These are phyloP conservation scores for Vigna mungo DNA, from an alignment of 306 rosid species.

Conservation along the genomic window DNA sequence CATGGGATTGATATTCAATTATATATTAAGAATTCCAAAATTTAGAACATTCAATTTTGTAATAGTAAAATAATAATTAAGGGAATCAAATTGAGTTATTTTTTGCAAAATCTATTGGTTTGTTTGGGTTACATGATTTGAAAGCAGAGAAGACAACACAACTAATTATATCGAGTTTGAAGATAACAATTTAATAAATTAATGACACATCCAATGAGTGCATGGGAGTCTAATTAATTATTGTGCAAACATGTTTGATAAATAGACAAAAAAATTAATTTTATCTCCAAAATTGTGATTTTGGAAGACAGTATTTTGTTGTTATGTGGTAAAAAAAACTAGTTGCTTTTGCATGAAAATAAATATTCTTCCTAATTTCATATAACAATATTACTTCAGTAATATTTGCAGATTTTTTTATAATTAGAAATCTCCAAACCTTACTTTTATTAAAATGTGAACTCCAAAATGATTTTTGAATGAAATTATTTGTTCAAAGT, in stretches of 20 bases:
- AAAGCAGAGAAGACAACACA: neutral
- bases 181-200: neutral
- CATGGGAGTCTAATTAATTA: neutral
- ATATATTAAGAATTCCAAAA: neutral
- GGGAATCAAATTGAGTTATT: neutral
- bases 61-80: neutral
- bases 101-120: neutral
- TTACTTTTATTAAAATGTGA: neutral
- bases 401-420: neutral
- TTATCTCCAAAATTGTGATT: neutral
- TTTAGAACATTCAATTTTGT: neutral
- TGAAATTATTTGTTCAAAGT: neutral
- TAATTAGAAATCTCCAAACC: neutral
- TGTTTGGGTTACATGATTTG: constrained; percentile 5
- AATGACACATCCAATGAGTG: neutral
- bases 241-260: neutral
- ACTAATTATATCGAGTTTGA: neutral
- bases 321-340: neutral
- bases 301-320: neutral
- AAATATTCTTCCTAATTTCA: neutral
- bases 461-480: neutral
- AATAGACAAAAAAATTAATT: neutral
- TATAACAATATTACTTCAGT: neutral
- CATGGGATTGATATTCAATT: neutral
- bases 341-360: neutral